phyloP scores from a whole-genome alignment of 2,329 filamentous ascomycete genomes.

The Pseudocercospora musae region DNA sequence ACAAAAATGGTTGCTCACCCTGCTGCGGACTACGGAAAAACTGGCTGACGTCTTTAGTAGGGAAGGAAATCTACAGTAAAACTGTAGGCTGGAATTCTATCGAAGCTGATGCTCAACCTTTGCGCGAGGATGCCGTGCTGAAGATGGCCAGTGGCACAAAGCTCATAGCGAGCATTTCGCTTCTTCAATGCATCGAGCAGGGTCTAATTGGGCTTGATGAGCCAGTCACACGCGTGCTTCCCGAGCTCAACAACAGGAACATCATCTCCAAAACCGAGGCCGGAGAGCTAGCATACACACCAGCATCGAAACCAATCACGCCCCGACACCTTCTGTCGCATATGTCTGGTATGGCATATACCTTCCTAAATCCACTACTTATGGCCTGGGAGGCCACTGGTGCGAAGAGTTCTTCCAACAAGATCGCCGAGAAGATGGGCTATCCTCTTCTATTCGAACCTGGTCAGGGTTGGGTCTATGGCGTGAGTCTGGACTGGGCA shows the following conservation, averaged over 20 bases:
- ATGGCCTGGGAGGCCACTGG: conserved; percentile 16
- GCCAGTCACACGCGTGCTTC: conserved; percentile 46
- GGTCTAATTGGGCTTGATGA: conserved; percentile 47
- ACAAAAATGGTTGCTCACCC: conserved; percentile 6
- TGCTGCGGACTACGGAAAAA: not conserved
- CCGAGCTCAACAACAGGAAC: conserved; percentile 42
- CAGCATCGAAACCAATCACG: conserved; percentile 7
- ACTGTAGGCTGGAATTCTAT: conserved; percentile 18
- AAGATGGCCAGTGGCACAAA: conserved; percentile 40
- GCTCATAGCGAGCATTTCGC: conserved; percentile 51
- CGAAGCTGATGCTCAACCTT: conserved; percentile 17
- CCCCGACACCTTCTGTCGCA: conserved; percentile 47
- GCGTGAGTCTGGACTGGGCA: conserved; percentile 49
- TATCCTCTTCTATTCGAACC: conserved; percentile 46
- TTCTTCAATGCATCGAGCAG: conserved; percentile 54
- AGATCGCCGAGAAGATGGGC: not conserved
- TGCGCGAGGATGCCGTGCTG: conserved; percentile 31
- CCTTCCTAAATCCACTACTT: conserved; percentile 40
- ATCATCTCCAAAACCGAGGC: not conserved
- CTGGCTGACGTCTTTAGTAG: not conserved
- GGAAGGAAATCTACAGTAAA: conserved; percentile 16
- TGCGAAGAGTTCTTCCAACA: conserved; percentile 31
- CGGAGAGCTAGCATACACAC: not conserved
- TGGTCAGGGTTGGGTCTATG: conserved; percentile 49
- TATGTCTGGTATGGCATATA: conserved; percentile 46